These are phyloP conservation scores for Cubamyces lactineus DNA, from an alignment of 768 basidiomycete genomes.

Conservation along the genomic window DNA sequence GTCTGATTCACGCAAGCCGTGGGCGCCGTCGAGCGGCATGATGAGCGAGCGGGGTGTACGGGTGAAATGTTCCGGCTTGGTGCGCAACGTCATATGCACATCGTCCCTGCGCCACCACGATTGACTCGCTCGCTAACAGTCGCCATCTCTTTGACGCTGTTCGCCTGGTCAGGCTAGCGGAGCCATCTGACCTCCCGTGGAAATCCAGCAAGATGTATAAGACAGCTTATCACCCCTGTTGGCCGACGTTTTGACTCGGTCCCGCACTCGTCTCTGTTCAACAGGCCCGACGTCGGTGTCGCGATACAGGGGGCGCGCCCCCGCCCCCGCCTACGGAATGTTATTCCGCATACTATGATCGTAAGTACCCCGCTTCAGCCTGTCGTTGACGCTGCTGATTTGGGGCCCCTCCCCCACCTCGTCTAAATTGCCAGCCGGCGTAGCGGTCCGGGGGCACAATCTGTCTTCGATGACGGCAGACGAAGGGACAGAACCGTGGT, in stretches of 20 bases:
- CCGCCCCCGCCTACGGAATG: conserved; percentile 6
- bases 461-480: conserved; percentile 13
- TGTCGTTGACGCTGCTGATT: conserved; percentile 2
- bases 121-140: neutral
- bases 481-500: conserved; percentile 10
- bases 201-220: neutral
- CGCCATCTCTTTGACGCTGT: neutral
- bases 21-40: neutral
- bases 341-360: conserved; percentile 6
- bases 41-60: neutral
- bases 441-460: conserved; percentile 15
- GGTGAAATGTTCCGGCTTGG: neutral
- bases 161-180: neutral
- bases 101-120: conserved; percentile 8
- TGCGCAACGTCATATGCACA: conserved; percentile 3
- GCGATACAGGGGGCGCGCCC: neutral
- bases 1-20: neutral
- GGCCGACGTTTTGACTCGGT: neutral
- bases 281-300: neutral
- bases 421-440: conserved; percentile 1
- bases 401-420: conserved; percentile 3
- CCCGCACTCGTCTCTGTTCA: neutral
- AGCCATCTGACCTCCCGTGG: conserved; percentile 1
- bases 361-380: conserved; percentile 16
- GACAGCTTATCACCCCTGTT: neutral